Evolutionary conservation across 257 asterid genomes (phyloP), one percentile per base, ranked within the genome.

Genomic region (Salvia miltiorrhiza): DNA sequence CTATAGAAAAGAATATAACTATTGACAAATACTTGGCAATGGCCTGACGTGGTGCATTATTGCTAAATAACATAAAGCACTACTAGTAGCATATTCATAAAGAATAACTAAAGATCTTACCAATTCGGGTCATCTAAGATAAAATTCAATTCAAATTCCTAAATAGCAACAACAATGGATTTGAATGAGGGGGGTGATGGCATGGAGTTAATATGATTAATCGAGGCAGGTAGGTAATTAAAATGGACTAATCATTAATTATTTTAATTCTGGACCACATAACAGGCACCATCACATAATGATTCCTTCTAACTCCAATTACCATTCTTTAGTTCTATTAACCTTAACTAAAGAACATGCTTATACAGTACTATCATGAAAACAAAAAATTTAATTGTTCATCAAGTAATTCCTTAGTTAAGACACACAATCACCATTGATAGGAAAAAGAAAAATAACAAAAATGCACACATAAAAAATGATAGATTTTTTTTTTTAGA

Each of bases 51-150:
- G 11, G 24, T 17, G 43, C 26, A 39, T 26, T 17, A 5, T 43
- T 24, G 56, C 21, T 40, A 39, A 35, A 54, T 23, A 55, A 41
- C 5, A 16, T 24, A 24, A 33, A 37, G 33, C 49, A 41, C n/a
- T 2, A 26, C 23, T 23, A 40, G 41, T 24, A 40, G 40, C 55
- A 68, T 40, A 14, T 39, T 52, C 58, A 8, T 10, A 66, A 66
- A 35, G 52, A 20, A 33, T 19, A 26, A 61, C n/a, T 35, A 45
- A 35, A 37, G 11, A 33, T 33, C 53, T 52, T 30, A 30, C 9
- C 41, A 40, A 32, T 65, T 67, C 32, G 39, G 40, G 55, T 67
- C 48, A 44, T 50, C 45, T 28, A 62, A 44, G 63, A 17, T 43
- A 33, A 11, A 28, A 35, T 16, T 10, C 0, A 9, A 33, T 16